A percentile compares a stretch with the other conserved stretches of the same genome.
Conservation (phyloP, 768 basidiomycete genomes). For the Xerocomellus intermedius region DNA sequence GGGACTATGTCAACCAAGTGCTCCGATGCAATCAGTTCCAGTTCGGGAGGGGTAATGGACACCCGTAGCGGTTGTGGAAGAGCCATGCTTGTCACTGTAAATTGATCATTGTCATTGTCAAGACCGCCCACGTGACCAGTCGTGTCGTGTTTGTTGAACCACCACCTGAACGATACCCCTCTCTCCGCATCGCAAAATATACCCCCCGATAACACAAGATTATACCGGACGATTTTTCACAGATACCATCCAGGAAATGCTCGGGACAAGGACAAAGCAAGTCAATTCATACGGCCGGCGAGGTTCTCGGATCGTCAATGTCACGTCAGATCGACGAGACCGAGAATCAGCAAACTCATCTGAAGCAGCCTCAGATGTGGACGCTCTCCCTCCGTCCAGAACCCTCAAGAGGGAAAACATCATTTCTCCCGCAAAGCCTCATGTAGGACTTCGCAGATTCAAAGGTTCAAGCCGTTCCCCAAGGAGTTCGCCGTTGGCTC, state of each 20-base stretch:
- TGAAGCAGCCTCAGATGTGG: slow-evolving; percentile 36
- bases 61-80: slow-evolving; percentile 68
- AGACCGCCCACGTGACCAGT: slow-evolving; percentile 24
- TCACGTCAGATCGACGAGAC: slow-evolving; percentile 32
- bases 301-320: slow-evolving; percentile 56
- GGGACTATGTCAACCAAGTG: slow-evolving; percentile 85
- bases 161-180: slow-evolving; percentile 4
- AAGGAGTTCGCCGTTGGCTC: slow-evolving; percentile 19
- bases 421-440: slow-evolving; percentile 22
- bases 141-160: slow-evolving; percentile 10
- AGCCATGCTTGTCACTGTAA: slow-evolving; percentile 45
- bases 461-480: slow-evolving; percentile 19
- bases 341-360: slow-evolving; percentile 33
- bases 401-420: slow-evolving; percentile 23
- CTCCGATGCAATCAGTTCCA: slow-evolving; percentile 86
- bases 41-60: slow-evolving; percentile 79
- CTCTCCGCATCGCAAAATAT: background rate
- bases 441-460: slow-evolving; percentile 8
- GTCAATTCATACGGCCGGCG: slow-evolving; percentile 66
- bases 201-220: background rate
- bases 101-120: background rate
- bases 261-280: slow-evolving; percentile 61
- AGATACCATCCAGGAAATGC: slow-evolving; percentile 39
- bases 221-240: background rate
- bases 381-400: slow-evolving; percentile 16